These are phyloP conservation scores for Fusarium torreyae DNA, from an alignment of 2,329 filamentous ascomycete genomes.

Conservation along the genomic window DNA sequence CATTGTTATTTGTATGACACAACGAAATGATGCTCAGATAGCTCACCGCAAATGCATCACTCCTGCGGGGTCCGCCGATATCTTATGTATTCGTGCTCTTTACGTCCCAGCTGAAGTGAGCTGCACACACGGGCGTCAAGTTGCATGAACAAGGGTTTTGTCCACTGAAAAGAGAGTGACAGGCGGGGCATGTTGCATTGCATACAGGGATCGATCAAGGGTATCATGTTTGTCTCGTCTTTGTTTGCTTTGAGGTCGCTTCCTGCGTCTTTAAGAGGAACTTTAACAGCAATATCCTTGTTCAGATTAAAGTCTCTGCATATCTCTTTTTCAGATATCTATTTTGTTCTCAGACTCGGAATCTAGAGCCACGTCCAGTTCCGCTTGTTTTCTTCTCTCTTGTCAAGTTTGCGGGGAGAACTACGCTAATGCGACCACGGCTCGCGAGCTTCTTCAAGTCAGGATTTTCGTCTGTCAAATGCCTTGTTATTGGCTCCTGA, in stretches of 20 bases:
- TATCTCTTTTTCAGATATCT: too few species aligned
- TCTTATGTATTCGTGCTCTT: conserved; percentile 14
- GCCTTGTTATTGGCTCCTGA: not conserved
- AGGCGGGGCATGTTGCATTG: conserved; percentile 1
- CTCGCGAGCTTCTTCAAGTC: not conserved
- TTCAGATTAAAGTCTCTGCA: too few species aligned
- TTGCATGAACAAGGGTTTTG: not conserved
- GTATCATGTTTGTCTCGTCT: not conserved
- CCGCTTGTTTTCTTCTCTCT: not conserved
- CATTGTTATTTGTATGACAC: conserved; percentile 7
- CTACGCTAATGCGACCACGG: conserved; percentile 29
- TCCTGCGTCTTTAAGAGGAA: not conserved
- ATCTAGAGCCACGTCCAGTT: not conserved
- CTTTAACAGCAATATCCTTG: too few species aligned
- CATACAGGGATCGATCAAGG: not conserved
- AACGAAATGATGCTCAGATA: not conserved
- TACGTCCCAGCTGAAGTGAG: not conserved
- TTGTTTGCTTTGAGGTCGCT: not conserved
- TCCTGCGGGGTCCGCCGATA: conserved; percentile 7
- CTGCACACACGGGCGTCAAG: not conserved
- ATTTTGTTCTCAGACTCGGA: not conserved
- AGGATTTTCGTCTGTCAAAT: not conserved
- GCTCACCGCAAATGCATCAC: not conserved
- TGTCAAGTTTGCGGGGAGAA: conserved; percentile 10
- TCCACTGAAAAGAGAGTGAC: conserved; percentile 14